Evolutionary conservation across 768 basidiomycete species (phyloP).

Genomic region (Calvatia gigantea): DNA sequence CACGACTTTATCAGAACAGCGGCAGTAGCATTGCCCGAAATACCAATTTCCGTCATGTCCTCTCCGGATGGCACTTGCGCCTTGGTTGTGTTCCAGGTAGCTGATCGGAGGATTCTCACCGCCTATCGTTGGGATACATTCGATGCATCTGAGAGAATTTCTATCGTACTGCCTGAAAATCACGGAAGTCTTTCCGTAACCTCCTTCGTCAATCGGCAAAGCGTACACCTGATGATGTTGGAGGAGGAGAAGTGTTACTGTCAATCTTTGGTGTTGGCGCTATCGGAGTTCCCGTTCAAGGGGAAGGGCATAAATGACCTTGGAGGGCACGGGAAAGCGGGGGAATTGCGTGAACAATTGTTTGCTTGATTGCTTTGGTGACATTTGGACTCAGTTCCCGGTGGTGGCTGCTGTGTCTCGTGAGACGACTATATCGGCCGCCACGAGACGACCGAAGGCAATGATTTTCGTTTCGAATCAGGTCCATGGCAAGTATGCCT

Average conservation of each 20-base stretch:
- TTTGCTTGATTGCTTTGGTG: slow-evolving; percentile 50
- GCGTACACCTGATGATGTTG: slow-evolving; percentile 40
- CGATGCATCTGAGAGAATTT: slow-evolving; percentile 45
- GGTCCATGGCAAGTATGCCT: slow-evolving; percentile 23
- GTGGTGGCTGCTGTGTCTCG: slow-evolving; percentile 50
- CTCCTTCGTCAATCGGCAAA: slow-evolving; percentile 39
- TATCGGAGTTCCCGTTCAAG: slow-evolving; percentile 54
- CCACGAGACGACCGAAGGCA: slow-evolving; percentile 26
- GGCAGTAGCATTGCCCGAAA: slow-evolving; percentile 23
- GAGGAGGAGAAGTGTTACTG: slow-evolving; percentile 28
- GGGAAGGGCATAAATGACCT: slow-evolving; percentile 28
- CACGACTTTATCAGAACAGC: slow-evolving; percentile 34
- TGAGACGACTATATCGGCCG: slow-evolving; percentile 31
- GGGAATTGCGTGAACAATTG: slow-evolving; percentile 36
- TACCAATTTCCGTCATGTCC: slow-evolving; percentile 36
- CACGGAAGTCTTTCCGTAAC: slow-evolving; percentile 31
- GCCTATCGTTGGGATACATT: slow-evolving; percentile 55
- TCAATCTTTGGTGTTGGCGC: slow-evolving; percentile 40
- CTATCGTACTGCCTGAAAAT: slow-evolving; percentile 28
- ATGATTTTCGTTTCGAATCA: slow-evolving; percentile 43
- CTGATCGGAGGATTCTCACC: slow-evolving; percentile 2
- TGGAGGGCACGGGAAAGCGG: slow-evolving; percentile 16
- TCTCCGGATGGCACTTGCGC: slow-evolving; percentile 57
- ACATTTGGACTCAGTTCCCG: slow-evolving; percentile 61
- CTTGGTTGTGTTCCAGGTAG: slow-evolving; percentile 27